Conservation (phyloP, 805 yeast genomes). For the Zygosaccharomyces bisporus region DNA sequence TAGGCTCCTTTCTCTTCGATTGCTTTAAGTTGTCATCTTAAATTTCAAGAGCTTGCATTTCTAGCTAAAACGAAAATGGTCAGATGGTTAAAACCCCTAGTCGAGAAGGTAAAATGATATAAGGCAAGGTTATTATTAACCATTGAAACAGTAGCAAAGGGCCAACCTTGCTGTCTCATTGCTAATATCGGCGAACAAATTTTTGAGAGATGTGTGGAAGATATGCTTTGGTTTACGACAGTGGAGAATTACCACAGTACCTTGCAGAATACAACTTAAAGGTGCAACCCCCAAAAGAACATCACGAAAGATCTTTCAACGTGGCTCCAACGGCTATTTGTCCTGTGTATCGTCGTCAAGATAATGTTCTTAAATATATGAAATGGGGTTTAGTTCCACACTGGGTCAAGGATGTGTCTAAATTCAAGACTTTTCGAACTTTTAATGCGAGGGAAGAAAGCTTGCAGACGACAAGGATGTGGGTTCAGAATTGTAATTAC, state of each 20-base stretch:
- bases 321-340: slow-evolving; percentile 57
- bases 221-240: slow-evolving; percentile 43
- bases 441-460: slow-evolving; percentile 77
- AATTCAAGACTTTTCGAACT: slow-evolving; percentile 42
- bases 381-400: slow-evolving; percentile 76
- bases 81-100: too few species aligned
- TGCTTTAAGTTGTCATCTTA: too few species aligned
- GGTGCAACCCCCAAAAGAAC: slow-evolving; percentile 20
- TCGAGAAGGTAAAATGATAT: too few species aligned
- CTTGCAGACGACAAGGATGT: slow-evolving; percentile 44
- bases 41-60: background rate
- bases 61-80: background rate
- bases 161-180: too few species aligned
- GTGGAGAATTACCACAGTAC: slow-evolving; percentile 22
- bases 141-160: too few species aligned
- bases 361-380: slow-evolving; percentile 48
- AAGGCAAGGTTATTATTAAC: too few species aligned
- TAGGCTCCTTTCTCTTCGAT: background rate
- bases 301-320: slow-evolving; percentile 43
- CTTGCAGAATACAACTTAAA: slow-evolving; percentile 16
- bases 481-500: slow-evolving; percentile 49
- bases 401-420: slow-evolving; percentile 47
- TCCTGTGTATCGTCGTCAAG: slow-evolving; percentile 36
- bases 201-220: slow-evolving; percentile 56
- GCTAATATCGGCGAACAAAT: too few species aligned